Base-by-base conservation (phyloP, 495 filamentous ascomycete genomes). In the Podospora pseudopauciseta region DNA sequence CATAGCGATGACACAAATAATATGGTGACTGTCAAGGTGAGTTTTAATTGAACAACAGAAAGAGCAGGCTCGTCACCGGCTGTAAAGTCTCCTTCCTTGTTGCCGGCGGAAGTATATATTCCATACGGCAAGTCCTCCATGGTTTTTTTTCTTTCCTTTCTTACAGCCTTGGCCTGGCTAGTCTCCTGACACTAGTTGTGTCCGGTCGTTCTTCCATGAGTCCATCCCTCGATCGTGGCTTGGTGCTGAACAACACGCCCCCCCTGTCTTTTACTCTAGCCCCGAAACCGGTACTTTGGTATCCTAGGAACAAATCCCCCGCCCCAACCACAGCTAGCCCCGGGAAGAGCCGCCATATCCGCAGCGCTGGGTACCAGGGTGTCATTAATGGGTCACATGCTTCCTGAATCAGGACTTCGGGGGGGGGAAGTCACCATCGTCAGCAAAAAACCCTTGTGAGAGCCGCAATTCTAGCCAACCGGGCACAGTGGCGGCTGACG, bases 261-360 rank as follows among this genome's bases (percentile, higher is more conserved):
- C 23, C 19, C 60, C 27, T 26, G 60, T n/a, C 23, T 32, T 27
- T 15, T 62, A 27, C 23, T 7, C 60, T 18, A 28, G 26, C 23
- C 20, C 18, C 59, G 23, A 13, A 30, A 30, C n/a, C 23, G 5
- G 59, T 7, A 32, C 27, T 28, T 61, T 26, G 19, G 28, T 32
- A 32, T 61, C 27, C 23, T 1, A 20, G 19, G 16, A 58, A 27
- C 9, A 20, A 20, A 58, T 19, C 56, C 5, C 3, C n/a, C 56
- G 28, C 59, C 13, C 32, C 59, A 5, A 61, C 23, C 23, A 27
- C 27, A 13, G 61, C n/a, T 49, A 19, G 28, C 30, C 18, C n/a
- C 32, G 61, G 61, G 61, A 63, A 32, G 3, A 63, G 28, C 61
- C 61, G 61, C 61, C n/a, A 63, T 23, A 39, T 32, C 32, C 30